Evolutionary conservation across 768 basidiomycete genomes (phyloP), one percentile per base, ranked within the genome.

Genomic region (Rhizopogon vulgaris): DNA sequence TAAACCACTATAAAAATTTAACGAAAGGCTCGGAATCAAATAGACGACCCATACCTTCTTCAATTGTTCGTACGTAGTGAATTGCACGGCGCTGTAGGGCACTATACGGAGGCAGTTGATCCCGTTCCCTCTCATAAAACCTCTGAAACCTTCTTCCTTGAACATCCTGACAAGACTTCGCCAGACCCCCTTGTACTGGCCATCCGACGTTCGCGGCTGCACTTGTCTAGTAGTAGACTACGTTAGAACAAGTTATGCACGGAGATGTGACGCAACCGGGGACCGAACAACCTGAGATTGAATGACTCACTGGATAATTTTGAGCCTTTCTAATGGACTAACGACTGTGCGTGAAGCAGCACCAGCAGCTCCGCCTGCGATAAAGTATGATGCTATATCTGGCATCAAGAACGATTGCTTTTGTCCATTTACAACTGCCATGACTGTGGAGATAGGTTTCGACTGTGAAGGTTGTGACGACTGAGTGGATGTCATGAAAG

Each of bases 101-200:
- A 96, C 84, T 59, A 98, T 98, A 52, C 95, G 78, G 60, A 94
- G 60, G 69, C 90, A 92, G 70, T 94, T 94, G 65, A 94, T 87
- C 38, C 85, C 82, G 62, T 97, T 97, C 3, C 95, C 95, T 58
- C 90, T 77, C 94, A 97, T 94, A 68, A 83, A 93, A 11, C 94
- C 95, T 66, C 70, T 80, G 69, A 94, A 85, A 7, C 95, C 95
- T 68, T 98, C 95, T 65, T 97, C 94, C 57, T 73, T 71, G 89
- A 91, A 97, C 76, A 87, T 87, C 56, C 94, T 82, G 15, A 78
- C 78, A 41, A 95, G 78, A 58, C 88, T 90, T 15, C 80, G 72
- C 82, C 84, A 90, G 34, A 94, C 91, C 17, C 92, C 92, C 59
- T 76, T 83, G 70, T 94, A 94, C 61, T 87, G 85, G 46, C 73